Evolutionary conservation across 2,329 filamentous ascomycete species (phyloP).

Genomic region (Penicillium polonicum): DNA sequence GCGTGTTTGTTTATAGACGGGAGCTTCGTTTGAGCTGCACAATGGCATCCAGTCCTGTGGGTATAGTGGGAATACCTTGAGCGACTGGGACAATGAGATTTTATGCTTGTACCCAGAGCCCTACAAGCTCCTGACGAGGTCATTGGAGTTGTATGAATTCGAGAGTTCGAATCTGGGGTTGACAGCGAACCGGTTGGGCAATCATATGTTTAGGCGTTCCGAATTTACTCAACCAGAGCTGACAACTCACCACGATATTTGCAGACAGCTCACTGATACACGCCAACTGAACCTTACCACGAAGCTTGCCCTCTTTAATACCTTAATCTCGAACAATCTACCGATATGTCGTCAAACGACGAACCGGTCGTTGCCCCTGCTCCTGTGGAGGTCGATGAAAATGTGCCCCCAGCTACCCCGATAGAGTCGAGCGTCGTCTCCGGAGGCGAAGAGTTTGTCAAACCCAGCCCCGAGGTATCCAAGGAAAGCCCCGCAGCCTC

Average conservation of each 20-base stretch:
- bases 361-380: conserved; percentile 28
- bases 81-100: neutral
- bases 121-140: neutral
- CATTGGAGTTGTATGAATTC: neutral
- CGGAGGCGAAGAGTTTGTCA: conserved; percentile 33
- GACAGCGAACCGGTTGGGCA: neutral
- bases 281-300: neutral
- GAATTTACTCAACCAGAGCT: neutral
- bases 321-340: conserved; percentile 3
- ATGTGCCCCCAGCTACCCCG: conserved; percentile 36
- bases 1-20: conserved; percentile 3
- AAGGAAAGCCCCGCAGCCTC: conserved; percentile 36
- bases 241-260: neutral
- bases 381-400: conserved; percentile 27
- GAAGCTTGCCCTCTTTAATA: neutral
- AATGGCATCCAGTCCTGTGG: neutral
- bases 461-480: conserved; percentile 38
- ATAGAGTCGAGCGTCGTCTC: conserved; percentile 35
- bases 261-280: conserved; percentile 1
- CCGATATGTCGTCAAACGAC: conserved; percentile 37
- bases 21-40: neutral
- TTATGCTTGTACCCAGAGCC: neutral
- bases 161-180: neutral
- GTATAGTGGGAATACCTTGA: neutral
- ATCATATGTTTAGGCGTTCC: neutral